Evolutionary conservation across 2,329 filamentous ascomycete species (phyloP).

Genomic region (Aureobasidium lini): DNA sequence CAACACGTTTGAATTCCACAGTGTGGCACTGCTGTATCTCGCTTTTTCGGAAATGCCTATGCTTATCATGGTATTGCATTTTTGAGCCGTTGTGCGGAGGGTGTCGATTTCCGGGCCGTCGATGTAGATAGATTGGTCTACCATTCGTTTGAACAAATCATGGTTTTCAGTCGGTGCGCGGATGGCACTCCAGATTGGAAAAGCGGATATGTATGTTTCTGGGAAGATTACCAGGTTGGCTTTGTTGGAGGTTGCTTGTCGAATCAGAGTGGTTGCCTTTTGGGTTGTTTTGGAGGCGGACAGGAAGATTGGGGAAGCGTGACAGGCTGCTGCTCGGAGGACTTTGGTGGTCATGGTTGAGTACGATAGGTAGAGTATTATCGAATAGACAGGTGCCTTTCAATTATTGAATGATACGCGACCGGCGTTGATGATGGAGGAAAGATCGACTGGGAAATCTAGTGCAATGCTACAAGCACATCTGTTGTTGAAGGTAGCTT

Average conservation of each 20-base stretch:
- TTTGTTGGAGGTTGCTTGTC: slow-evolving; percentile 34
- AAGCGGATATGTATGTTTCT: slow-evolving; percentile 47
- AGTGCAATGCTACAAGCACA: too few relatives aligned
- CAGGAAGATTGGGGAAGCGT: slow-evolving; percentile 40
- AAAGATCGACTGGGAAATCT: too few relatives aligned
- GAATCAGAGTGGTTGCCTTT: slow-evolving; percentile 41
- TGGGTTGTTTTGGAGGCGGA: slow-evolving; percentile 38
- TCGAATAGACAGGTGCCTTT: too few relatives aligned
- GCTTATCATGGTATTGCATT: slow-evolving; percentile 35
- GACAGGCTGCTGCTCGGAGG: slow-evolving; percentile 21
- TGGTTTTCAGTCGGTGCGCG: slow-evolving; percentile 44
- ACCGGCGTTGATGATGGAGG: too few relatives aligned
- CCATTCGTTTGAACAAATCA: slow-evolving; percentile 41
- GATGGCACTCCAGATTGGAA: slow-evolving; percentile 46
- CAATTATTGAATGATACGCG: too few relatives aligned
- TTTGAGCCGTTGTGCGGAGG: slow-evolving; percentile 34
- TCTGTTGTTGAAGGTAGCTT: too few relatives aligned
- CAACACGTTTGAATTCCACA: slow-evolving; percentile 48
- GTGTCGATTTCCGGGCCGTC: slow-evolving; percentile 40
- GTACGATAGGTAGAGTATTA: neutral
- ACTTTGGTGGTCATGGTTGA: neutral
- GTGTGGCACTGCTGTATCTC: slow-evolving; percentile 36
- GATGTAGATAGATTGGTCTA: slow-evolving; percentile 36
- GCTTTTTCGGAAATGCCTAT: slow-evolving; percentile 46
- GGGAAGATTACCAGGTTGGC: slow-evolving; percentile 49